Evolutionary conservation across 768 basidiomycete species (phyloP), one percentile per base, ranked within the genome.

Genomic region (Leccinum rimulosum): DNA sequence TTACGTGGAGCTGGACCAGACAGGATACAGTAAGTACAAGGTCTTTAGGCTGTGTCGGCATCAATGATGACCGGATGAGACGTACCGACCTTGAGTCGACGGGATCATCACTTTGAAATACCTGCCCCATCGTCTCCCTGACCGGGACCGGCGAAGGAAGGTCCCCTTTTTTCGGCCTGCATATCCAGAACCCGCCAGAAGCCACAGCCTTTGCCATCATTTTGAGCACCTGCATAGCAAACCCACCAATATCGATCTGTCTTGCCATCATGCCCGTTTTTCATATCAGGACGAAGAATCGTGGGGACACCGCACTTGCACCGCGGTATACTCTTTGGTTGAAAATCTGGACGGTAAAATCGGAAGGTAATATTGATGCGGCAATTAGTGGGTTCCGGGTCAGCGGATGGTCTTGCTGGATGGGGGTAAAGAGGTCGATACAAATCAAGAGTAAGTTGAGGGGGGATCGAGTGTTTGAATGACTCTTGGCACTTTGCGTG

Each of bases 341-440:
- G 76, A 69, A 89, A 93, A 73, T 93, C 91, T 6, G 92, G 92
- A 56, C 92, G 82, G 63, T 87, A 93, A 68, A 93, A 93, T 15
- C 92, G 81, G 69, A 93, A 93, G 1, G 91, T 93, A 57, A 93
- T 86, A 64, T 93, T 93, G 66, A 93, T 91, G 27, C 90, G 83
- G 63, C 80, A 85, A 61, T 84, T 91, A 8, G 82, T 85, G 2
- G 83, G 76, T 51, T 83, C 79, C 2, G 64, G 65, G 50, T 62
- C 66, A 15, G 60, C 63, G 9, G 49, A 57, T 22, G 60, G 60
- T 43, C 38, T 58, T 31, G 59, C 64, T 12, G 66, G 66, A 55
- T 73, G 72, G 35, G 85, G 82, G 61, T 73, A 79, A 1, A 80
- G 68, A 4, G 91, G 90, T 33, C 80, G 82, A 68, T 84, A 92